Conservation (phyloP, 441 rosid genomes). For the Pelargonium cotyledonis region DNA sequence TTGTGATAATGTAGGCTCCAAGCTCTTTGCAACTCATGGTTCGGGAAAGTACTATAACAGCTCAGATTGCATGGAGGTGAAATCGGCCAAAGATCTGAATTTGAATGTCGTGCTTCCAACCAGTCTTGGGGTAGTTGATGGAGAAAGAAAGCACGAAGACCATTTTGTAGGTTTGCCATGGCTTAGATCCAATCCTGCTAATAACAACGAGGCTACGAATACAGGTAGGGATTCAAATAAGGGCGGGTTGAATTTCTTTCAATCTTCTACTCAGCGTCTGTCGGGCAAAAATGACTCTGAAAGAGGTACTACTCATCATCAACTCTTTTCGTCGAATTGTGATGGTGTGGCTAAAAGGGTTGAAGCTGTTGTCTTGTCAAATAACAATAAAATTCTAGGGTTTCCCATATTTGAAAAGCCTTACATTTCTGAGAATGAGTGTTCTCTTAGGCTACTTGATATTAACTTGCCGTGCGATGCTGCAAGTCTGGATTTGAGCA, state of each 20-base stretch:
- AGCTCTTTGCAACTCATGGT: conserved; percentile 21
- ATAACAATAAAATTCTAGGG: conserved; percentile 55
- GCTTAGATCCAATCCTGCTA: conserved; percentile 43
- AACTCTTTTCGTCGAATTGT: no score
- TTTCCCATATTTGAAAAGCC: conserved; percentile 41
- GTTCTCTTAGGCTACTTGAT: conserved; percentile 50
- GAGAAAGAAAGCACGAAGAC: conserved; percentile 41
- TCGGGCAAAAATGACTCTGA: no score
- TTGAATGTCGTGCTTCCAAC: conserved; percentile 46
- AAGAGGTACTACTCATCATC: no score
- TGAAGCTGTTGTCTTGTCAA: conserved; percentile 28
- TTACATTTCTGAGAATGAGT: conserved; percentile 33
- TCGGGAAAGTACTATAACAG: conserved; percentile 28
- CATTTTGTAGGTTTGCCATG: conserved; percentile 47
- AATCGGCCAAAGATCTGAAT: conserved; percentile 45
- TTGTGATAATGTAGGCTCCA: conserved; percentile 26
- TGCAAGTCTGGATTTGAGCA: conserved; percentile 33
- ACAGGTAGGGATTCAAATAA: conserved; percentile 39
- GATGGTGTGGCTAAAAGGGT: conserved; percentile 29
- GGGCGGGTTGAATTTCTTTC: conserved; percentile 30
- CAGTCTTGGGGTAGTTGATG: conserved; percentile 34
- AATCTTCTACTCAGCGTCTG: no score
- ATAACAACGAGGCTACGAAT: conserved; percentile 30
- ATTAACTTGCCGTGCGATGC: conserved; percentile 77
- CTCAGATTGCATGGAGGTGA: conserved; percentile 36